A percentile compares a stretch with the other conserved stretches of the same genome.
Conservation (phyloP, 768 basidiomycete genomes). For the Kondoa subrosea region DNA sequence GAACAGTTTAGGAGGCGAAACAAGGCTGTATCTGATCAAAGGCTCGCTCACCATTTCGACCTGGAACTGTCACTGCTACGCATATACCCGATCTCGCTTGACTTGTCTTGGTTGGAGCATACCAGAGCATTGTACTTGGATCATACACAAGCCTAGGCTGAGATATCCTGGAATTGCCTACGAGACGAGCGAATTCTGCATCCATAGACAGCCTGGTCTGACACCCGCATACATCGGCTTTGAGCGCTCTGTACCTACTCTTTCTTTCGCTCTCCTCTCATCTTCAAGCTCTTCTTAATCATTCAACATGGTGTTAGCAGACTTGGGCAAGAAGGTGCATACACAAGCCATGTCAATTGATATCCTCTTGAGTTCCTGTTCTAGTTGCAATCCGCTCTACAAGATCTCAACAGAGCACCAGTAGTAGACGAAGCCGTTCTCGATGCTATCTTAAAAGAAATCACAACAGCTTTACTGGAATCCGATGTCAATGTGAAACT, state of each 20-base stretch:
- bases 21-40: too few species aligned
- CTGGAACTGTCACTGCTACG: too few species aligned
- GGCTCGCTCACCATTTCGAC: too few species aligned
- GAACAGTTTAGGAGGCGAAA: not conserved
- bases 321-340: slow-evolving; percentile 79
- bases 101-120: too few species aligned
- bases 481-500: slow-evolving; percentile 97
- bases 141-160: not conserved
- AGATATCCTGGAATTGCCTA: not conserved
- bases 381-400: slow-evolving; percentile 86
- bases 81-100: too few species aligned
- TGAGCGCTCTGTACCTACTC: too few species aligned
- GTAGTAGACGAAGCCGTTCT: slow-evolving; percentile 48
- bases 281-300: not conserved
- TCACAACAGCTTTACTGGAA: slow-evolving; percentile 81
- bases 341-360: too few species aligned
- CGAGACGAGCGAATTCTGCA: not conserved
- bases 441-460: slow-evolving; percentile 84
- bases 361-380: too few species aligned
- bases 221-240: not conserved
- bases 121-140: not conserved
- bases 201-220: not conserved
- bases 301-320: slow-evolving; percentile 69
- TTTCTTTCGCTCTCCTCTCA: too few species aligned
- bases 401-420: slow-evolving; percentile 48